Evolutionary conservation across 306 rosid species (phyloP).

Genomic region (Carpinus fangiana): DNA sequence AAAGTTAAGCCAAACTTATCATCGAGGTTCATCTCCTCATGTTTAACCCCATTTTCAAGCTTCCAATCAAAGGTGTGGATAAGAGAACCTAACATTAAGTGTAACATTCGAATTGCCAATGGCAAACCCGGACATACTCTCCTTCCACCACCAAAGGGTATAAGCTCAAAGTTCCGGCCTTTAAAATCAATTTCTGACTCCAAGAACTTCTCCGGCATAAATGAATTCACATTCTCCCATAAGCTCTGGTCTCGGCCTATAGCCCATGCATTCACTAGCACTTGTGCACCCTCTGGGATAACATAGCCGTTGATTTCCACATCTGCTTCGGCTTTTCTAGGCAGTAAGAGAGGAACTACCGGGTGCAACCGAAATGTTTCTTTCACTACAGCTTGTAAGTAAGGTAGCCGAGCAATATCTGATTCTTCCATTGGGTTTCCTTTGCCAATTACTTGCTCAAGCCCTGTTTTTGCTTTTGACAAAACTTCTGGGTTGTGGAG

Average conservation of each 20-base stretch:
- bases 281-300: slow-evolving; percentile 49
- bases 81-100: slow-evolving; percentile 49
- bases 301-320: slow-evolving; percentile 43
- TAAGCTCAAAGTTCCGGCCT: slow-evolving; percentile 48
- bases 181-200: slow-evolving; percentile 42
- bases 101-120: slow-evolving; percentile 49
- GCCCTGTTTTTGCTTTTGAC: too few species aligned
- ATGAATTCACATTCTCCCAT: slow-evolving; percentile 44
- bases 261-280: slow-evolving; percentile 53
- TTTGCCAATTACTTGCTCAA: too few species aligned
- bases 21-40: slow-evolving; percentile 43
- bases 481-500: too few species aligned
- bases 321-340: slow-evolving; percentile 45
- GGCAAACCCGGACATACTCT: slow-evolving; percentile 51
- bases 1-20: slow-evolving; percentile 49
- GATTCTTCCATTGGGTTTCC: too few species aligned
- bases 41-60: slow-evolving; percentile 36
- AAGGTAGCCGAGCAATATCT: too few species aligned
- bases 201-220: slow-evolving; percentile 55
- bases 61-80: slow-evolving; percentile 60
- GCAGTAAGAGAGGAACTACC: slow-evolving; percentile 45
- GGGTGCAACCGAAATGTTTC: neutral
- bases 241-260: slow-evolving; percentile 34
- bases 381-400: too few species aligned
- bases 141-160: slow-evolving; percentile 55